Base-by-base conservation (phyloP, 306 rosid species). In the Quercus gilva region DNA sequence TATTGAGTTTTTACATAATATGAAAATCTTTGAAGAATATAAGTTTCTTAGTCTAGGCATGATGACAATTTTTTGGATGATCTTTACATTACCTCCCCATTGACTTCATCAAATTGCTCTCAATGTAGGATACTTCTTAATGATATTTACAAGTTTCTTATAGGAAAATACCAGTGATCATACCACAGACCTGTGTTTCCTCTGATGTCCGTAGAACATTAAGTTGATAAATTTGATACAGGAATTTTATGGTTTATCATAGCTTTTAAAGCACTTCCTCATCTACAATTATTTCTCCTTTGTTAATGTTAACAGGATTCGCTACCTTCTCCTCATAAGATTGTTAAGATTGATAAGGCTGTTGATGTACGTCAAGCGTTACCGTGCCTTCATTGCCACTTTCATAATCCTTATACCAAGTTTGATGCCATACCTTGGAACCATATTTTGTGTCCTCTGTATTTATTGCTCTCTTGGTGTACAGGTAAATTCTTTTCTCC, bases 401-500 rank as follows among this genome's bases (percentile, higher is more conserved):
- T 95, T 95, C 80, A 80, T 95, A 77, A 86, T 93, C 51, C 99
- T 95, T 77, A 89, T 95, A 79, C 99, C 99, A 20, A 95, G 99
- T 85, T 86, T 95, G 88, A 95, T 93, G 99, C 99, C 99, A 23
- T 95, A 93, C 85, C 88, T 95, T 14, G 99, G 99, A 79, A 93
- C 91, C 81, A 86, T 95, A 84, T 93, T 95, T 86, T 93, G 94
- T 81, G 76, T 90, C 78, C 80, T 93, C 5, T 91, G 97, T 80
- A 78, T 95, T 70, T 95, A 95, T 86, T 93, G 98, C 82, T 83
- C 93, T 63, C 85, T 95, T 85, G 99, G 98, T 74, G 87, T 91
- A 49, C 99, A 95, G 99, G 99, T 95, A 85, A 78, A 77, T 79
- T 71, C 41, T 79, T 78, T 70, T 83, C 70, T 58, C 29, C 75